Evolutionary conservation across 495 filamentous ascomycete genomes (phyloP).

Genomic region (Aspergillus bridgeri): DNA sequence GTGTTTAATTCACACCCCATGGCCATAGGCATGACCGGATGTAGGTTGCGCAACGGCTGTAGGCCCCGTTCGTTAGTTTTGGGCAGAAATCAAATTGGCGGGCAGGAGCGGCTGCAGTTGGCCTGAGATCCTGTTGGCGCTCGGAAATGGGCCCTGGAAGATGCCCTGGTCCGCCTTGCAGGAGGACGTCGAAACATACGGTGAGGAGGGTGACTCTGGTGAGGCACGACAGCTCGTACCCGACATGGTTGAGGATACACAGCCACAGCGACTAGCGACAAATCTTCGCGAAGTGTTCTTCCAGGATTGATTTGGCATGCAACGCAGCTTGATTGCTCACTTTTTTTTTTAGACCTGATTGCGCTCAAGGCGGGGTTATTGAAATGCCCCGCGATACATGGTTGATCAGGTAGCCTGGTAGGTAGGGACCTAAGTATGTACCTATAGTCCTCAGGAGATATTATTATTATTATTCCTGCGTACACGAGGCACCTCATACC

Average conservation of each 20-base stretch:
- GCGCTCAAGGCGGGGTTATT: conserved; percentile 8
- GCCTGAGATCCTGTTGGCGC: conserved; percentile 7
- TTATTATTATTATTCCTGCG: too few relatives aligned
- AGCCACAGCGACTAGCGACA: conserved; percentile 11
- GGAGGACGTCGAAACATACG: conserved; percentile 20
- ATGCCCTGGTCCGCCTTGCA: conserved; percentile 21
- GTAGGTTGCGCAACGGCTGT: neutral
- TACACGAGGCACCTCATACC: neutral
- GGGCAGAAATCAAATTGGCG: conserved; percentile 24
- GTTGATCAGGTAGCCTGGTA: too few relatives aligned
- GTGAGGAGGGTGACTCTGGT: conserved; percentile 22
- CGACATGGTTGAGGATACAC: conserved; percentile 12
- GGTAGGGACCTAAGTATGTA: too few relatives aligned
- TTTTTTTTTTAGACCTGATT: neutral
- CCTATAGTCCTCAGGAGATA: neutral
- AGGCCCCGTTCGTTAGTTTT: conserved; percentile 17
- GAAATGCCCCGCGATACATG: conserved; percentile 13
- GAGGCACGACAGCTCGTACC: neutral
- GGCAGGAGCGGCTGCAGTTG: conserved; percentile 4
- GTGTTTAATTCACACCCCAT: conserved; percentile 16
- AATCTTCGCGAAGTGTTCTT: conserved; percentile 8
- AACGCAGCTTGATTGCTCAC: conserved; percentile 12
- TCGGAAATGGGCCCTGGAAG: conserved; percentile 14
- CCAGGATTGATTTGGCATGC: conserved; percentile 5
- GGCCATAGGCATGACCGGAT: conserved; percentile 21